These are phyloP conservation scores for Sambucus nigra DNA, from an alignment of 129 eudicot genomes.

Conservation along the genomic window DNA sequence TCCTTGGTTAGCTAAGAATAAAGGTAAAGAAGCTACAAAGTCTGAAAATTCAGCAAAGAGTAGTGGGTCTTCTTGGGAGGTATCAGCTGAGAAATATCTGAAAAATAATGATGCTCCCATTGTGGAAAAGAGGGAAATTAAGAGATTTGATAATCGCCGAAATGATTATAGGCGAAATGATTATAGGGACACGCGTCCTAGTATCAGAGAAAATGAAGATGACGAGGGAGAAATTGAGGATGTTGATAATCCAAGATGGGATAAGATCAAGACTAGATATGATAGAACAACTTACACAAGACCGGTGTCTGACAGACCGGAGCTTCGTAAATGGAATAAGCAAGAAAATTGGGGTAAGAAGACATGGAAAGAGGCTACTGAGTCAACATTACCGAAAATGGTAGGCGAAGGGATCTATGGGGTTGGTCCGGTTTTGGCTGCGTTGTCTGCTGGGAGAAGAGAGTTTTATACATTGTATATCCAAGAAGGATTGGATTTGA, in stretches of 20 bases:
- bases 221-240: conserved; percentile 35
- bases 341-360: conserved; percentile 80
- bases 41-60: conserved; percentile 26
- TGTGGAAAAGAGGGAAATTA: conserved; percentile 14
- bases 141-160: conserved; percentile 13
- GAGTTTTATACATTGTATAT: conserved; percentile 66
- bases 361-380: conserved; percentile 82
- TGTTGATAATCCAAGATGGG: conserved; percentile 59
- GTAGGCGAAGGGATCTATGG: conserved; percentile 88
- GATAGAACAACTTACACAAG: conserved; percentile 25
- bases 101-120: conserved; percentile 24
- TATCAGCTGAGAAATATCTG: conserved; percentile 43
- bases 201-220: conserved; percentile 30
- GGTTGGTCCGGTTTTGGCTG: conserved; percentile 90
- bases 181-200: neutral
- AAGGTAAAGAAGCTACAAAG: conserved; percentile 20
- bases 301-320: conserved; percentile 35
- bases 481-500: conserved; percentile 83
- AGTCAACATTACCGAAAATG: conserved; percentile 72
- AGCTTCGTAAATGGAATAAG: conserved; percentile 48
- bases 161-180: conserved; percentile 8
- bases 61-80: conserved; percentile 53
- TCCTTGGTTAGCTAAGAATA: conserved; percentile 66
- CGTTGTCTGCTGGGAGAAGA: conserved; percentile 70
- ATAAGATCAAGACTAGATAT: conserved; percentile 49